These are phyloP conservation scores for Metahyphopichia silvanorum DNA, from an alignment of 805 yeast species.

Conservation along the genomic window DNA sequence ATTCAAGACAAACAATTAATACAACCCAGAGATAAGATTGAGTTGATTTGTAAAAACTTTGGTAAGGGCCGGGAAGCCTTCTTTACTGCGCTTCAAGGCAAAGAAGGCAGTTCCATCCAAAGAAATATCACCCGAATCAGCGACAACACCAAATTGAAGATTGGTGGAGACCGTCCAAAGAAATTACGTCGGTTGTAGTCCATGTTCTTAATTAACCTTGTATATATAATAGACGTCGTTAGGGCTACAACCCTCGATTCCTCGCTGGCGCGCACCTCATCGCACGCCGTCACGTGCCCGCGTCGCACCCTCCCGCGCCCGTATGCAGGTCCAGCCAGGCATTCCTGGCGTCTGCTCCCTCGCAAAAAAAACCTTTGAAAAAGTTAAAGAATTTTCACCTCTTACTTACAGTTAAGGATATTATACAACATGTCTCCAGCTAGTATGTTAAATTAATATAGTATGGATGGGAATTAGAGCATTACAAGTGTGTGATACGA, in stretches of 20 bases:
- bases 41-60: conserved; percentile 73
- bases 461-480: neutral
- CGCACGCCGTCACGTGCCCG: neutral
- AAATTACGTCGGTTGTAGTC: conserved; percentile 67
- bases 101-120: conserved; percentile 75
- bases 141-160: conserved; percentile 79
- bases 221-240: conserved; percentile 1
- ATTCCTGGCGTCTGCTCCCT: neutral
- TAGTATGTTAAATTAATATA: conserved; percentile 12
- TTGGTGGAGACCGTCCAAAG: conserved; percentile 91
- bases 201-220: too few species aligned
- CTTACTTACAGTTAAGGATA: neutral
- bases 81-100: conserved; percentile 77
- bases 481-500: too few species aligned
- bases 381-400: conserved; percentile 1
- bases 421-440: conserved; percentile 22
- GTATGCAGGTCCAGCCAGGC: neutral
- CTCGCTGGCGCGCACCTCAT: conserved; percentile 1
- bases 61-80: conserved; percentile 92
- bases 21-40: conserved; percentile 56
- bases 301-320: neutral
- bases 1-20: conserved; percentile 62
- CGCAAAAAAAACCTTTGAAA: neutral
- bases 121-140: conserved; percentile 65
- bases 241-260: conserved; percentile 6